Evolutionary conservation across 1,284 basidiomycete genomes (phyloP).

Genomic region (Exobasidium cylindrosporum): DNA sequence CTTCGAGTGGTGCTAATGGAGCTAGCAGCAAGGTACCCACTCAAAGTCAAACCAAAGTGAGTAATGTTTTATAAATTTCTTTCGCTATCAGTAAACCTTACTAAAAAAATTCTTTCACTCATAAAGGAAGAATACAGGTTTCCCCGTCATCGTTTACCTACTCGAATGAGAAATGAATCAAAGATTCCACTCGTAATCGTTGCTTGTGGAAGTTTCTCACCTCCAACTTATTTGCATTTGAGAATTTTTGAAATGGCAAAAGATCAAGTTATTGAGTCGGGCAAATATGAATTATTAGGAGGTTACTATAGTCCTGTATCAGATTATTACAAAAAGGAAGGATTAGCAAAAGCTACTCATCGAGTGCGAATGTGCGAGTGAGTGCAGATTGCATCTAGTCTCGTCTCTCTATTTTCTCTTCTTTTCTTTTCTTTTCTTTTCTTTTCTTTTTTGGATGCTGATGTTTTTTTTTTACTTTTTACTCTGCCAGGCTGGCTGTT

Average conservation of each 20-base stretch:
- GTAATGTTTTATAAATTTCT: no score
- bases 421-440: neutral
- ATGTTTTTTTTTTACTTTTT: neutral
- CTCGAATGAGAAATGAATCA: constrained; percentile 48
- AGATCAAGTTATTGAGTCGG: constrained; percentile 87
- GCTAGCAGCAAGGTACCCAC: constrained; percentile 4
- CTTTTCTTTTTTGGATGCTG: neutral
- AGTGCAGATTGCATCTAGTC: constrained; percentile 12
- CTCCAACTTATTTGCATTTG: constrained; percentile 62
- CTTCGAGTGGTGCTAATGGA: neutral
- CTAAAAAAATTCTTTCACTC: no score
- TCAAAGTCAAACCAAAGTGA: constrained; percentile 14
- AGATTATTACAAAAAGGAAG: constrained; percentile 54
- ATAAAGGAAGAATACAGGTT: constrained; percentile 43
- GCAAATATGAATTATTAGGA: constrained; percentile 86
- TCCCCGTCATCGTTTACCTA: constrained; percentile 48
- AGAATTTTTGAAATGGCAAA: constrained; percentile 99
- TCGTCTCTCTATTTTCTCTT: neutral
- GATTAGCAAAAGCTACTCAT: constrained; percentile 50
- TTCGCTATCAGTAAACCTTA: no score
- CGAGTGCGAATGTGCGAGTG: constrained; percentile 55
- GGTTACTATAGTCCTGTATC: constrained; percentile 87
- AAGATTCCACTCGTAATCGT: constrained; percentile 56
- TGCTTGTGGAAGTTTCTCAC: constrained; percentile 62
- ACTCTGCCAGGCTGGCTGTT: constrained; percentile 35